Evolutionary conservation across 129 eudicot genomes (phyloP).

Genomic region (Silybum marianum): DNA sequence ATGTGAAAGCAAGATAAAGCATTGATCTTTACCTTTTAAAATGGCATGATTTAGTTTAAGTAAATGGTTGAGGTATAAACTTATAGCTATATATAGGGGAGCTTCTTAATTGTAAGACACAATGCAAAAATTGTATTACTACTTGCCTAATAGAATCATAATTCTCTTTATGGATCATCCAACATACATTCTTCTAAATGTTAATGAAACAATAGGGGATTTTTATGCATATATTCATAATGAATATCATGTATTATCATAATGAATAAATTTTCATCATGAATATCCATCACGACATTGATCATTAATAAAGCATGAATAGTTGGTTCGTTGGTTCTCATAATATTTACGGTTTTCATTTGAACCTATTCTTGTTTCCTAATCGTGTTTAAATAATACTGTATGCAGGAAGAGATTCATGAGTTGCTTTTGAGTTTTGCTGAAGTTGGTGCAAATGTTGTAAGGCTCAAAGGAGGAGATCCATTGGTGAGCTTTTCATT

Average conservation of each 20-base stretch:
- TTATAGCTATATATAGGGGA: not conserved
- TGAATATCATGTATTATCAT: no score
- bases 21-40: not conserved
- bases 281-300: no score
- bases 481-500: slow-evolving; percentile 64
- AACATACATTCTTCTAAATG: not conserved
- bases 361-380: not conserved
- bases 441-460: slow-evolving; percentile 93
- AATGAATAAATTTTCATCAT: no score
- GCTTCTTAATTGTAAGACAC: not conserved
- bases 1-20: slow-evolving; percentile 1
- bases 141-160: not conserved
- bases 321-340: not conserved
- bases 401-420: slow-evolving; percentile 87
- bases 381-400: not conserved
- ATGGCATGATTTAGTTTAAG: no score
- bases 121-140: not conserved
- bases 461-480: slow-evolving; percentile 97
- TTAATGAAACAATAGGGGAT: no score
- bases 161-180: not conserved
- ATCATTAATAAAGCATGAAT: slow-evolving; percentile 39
- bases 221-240: no score
- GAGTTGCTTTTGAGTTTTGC: slow-evolving; percentile 89
- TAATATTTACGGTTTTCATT: no score
- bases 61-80: no score